Conservation (phyloP, 2,329 filamentous ascomycete species). For the Fusarium sp. region DNA sequence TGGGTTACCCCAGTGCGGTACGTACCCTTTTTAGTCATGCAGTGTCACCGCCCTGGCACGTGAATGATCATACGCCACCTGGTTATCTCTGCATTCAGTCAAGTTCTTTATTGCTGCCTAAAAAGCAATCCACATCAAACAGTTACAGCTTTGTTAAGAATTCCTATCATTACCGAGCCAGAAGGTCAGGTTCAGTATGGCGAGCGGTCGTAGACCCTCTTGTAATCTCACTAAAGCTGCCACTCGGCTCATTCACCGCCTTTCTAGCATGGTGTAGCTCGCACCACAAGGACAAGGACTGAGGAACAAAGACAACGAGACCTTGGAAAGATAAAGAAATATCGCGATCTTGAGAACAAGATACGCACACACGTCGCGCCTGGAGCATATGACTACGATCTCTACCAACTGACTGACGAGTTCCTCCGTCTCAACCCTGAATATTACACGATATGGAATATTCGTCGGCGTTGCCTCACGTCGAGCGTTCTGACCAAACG, state of each 20-base stretch:
- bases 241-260: too few relatives aligned
- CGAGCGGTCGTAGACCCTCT: background rate
- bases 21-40: too few relatives aligned
- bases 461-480: background rate
- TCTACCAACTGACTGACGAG: background rate
- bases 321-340: background rate
- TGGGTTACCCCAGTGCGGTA: too few relatives aligned
- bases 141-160: too few relatives aligned
- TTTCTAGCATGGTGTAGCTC: background rate
- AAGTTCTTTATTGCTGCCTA: too few relatives aligned
- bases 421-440: background rate
- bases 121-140: fast-evolving
- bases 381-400: background rate
- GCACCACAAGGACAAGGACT: background rate
- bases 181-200: background rate
- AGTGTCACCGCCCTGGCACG: too few relatives aligned
- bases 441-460: background rate
- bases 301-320: background rate
- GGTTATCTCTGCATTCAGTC: too few relatives aligned
- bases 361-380: background rate
- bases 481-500: background rate
- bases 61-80: too few relatives aligned
- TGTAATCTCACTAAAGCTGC: too few relatives aligned
- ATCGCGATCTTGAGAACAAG: background rate
- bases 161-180: too few relatives aligned